Base-by-base conservation (phyloP, 2,329 filamentous ascomycete species). In the Xylariaceae sp. region DNA sequence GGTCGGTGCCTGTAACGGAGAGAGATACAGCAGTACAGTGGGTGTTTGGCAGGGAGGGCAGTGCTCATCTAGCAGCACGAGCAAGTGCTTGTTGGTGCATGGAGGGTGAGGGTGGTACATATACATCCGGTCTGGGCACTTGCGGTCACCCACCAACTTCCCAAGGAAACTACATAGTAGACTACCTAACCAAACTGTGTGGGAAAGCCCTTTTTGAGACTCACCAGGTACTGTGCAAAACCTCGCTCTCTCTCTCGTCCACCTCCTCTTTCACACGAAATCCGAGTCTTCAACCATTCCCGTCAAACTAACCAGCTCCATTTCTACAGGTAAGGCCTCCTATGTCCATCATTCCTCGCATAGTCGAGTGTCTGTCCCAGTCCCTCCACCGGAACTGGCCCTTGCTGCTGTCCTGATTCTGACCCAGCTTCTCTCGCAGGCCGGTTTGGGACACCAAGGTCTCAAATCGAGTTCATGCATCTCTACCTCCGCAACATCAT, bases 401-500 rank as follows among this genome's bases (percentile, higher is more conserved):
- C 23, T 19, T 40, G 36, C 43, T 30, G 41, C 23, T 21, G 30
- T 43, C 36, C 34, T 34, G 27, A 41, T 41, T 41, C 51, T 50
- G 34, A 50, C 37, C 40, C 41, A 24, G 36, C 41, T 49, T 16
- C 36, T 42, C 49, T 37, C 34, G 41, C 43, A 55, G 52, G 43
- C 54, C 47, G 53, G 54, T 52, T 50, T 46, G 47, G 48, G 46
- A 36, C 41, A 49, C 51, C 50, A 46, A 46, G 33, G 44, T 44
- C 51, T 50, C 50, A 53, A 43, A 42, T 54, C 52, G 51, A 55
- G 52, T 60, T 55, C 46, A 49, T 54, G 50, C 56, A 56, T 56
- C 50, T 51, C 50, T 53, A 48, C 45, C 56, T 43, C 55, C 48
- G 48, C 60, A 58, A 54, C 56, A 52, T 52, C 59, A 54, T 59